These are phyloP conservation scores for Leptographium procerum DNA, from an alignment of 2,329 filamentous ascomycete genomes.

Conservation along the genomic window DNA sequence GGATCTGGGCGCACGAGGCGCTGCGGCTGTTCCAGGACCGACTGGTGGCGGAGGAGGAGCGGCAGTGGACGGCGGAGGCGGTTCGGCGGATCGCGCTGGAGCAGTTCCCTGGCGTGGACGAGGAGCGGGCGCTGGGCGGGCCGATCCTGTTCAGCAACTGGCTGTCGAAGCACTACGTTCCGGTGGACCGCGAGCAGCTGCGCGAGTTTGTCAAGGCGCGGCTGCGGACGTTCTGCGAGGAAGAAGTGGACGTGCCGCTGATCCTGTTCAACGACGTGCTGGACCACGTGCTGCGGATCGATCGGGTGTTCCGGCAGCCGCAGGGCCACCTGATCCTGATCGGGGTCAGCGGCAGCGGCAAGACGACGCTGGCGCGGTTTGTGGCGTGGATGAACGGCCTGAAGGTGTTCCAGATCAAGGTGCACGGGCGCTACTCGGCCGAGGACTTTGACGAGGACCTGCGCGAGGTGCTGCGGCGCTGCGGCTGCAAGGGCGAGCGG, in stretches of 20 bases:
- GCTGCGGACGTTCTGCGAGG: conserved; percentile 96
- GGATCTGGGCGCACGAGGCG: conserved; percentile 97
- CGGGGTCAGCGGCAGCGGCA: conserved; percentile 95
- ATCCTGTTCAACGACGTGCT: conserved; percentile 99
- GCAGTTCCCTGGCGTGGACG: conserved; percentile 90
- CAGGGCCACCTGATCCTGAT: conserved; percentile 98
- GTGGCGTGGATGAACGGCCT: conserved; percentile 99
- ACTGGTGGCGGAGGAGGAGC: conserved; percentile 86
- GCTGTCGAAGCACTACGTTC: conserved; percentile 97
- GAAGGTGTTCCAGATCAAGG: conserved; percentile 99
- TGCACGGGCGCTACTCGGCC: conserved; percentile 94
- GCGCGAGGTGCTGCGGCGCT: conserved; percentile 81
- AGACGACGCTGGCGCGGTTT: conserved; percentile 94
- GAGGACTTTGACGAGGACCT: conserved; percentile 99
- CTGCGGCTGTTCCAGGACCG: conserved; percentile 94
- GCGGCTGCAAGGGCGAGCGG: conserved; percentile 96
- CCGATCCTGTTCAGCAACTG: conserved; percentile 99
- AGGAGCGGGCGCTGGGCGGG: conserved; percentile 75
- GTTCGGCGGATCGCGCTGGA: conserved; percentile 79
- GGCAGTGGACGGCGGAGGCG: conserved; percentile 86
- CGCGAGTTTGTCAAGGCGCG: conserved; percentile 96
- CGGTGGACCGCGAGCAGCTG: conserved; percentile 87
- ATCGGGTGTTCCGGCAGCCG: conserved; percentile 95
- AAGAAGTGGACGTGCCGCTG: conserved; percentile 95
- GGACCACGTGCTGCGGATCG: conserved; percentile 95